Percentiles rank a stretch among this genome's conserved stretches.
Evolutionary conservation across 148 eudicot species (phyloP).

Genomic region (Spergularia marina): DNA sequence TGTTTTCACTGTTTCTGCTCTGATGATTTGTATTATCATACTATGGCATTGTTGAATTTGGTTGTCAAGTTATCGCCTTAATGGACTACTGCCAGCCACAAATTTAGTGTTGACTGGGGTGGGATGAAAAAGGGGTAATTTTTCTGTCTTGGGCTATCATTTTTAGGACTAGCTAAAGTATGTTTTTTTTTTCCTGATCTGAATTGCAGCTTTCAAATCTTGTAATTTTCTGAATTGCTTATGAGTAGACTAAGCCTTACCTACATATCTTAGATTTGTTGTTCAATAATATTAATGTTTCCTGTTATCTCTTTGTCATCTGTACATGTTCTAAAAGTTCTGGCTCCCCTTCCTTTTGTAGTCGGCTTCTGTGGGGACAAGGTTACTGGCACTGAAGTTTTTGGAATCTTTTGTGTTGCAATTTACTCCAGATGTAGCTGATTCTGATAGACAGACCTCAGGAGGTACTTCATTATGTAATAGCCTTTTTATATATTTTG

Average conservation of each 20-base stretch:
- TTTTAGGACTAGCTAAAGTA: neutral
- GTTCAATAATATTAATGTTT: neutral
- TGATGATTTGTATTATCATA: neutral
- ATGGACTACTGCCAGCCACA: neutral
- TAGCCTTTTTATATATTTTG: neutral
- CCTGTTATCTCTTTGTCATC: neutral
- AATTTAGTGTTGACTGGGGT: neutral
- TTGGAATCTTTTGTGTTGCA: conserved; percentile 65
- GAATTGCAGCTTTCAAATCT: neutral
- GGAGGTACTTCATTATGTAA: conserved; percentile 50
- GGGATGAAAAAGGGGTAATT: neutral
- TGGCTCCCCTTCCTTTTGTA: conserved; percentile 32
- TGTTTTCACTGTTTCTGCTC: neutral
- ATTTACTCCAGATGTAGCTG: conserved; percentile 54
- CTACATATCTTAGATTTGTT: neutral
- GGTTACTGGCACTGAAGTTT: conserved; percentile 80
- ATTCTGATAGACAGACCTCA: conserved; percentile 36
- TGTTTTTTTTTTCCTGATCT: neutral
- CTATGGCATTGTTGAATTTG: neutral
- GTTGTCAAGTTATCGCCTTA: no score
- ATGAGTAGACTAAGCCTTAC: neutral
- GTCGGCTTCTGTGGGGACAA: conserved; percentile 58
- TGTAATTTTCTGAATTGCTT: neutral
- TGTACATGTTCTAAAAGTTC: neutral
- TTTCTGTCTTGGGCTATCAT: neutral